Conservation (phyloP, 2,329 filamentous ascomycete genomes). For the Daldinia sp. region DNA sequence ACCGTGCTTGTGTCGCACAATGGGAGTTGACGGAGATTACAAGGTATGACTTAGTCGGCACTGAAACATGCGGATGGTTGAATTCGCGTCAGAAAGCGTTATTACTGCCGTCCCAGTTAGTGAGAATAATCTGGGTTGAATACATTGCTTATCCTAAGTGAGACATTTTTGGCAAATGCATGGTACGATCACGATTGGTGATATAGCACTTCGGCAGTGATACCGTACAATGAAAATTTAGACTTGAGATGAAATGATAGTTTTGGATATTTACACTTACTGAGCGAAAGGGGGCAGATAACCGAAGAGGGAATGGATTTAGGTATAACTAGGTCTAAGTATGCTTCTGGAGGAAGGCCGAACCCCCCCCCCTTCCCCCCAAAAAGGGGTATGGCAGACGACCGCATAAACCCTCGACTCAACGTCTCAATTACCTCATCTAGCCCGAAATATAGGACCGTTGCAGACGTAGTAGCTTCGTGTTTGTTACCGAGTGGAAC, state of each 20-base stretch:
- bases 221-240: not conserved
- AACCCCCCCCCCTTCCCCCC: no score
- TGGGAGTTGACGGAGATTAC: constrained; percentile 41
- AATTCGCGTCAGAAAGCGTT: constrained; percentile 39
- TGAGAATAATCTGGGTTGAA: constrained; percentile 1
- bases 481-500: constrained; percentile 19
- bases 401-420: not conserved
- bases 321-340: not conserved
- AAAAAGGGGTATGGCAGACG: not conserved
- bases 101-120: constrained; percentile 23
- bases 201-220: constrained; percentile 1
- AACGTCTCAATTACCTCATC: not conserved
- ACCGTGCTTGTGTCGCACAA: constrained; percentile 40
- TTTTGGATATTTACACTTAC: not conserved
- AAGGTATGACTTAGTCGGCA: constrained; percentile 45
- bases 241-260: not conserved
- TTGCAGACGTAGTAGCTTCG: constrained; percentile 4
- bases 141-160: not conserved
- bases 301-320: not conserved
- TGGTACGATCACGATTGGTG: constrained; percentile 10
- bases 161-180: constrained; percentile 6
- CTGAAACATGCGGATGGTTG: constrained; percentile 42
- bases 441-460: constrained; percentile 5
- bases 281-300: not conserved
- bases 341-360: not conserved